phyloP scores from a whole-genome alignment of 371 early-diverging fungal species.

The Choanephora cucurbitarum region DNA sequence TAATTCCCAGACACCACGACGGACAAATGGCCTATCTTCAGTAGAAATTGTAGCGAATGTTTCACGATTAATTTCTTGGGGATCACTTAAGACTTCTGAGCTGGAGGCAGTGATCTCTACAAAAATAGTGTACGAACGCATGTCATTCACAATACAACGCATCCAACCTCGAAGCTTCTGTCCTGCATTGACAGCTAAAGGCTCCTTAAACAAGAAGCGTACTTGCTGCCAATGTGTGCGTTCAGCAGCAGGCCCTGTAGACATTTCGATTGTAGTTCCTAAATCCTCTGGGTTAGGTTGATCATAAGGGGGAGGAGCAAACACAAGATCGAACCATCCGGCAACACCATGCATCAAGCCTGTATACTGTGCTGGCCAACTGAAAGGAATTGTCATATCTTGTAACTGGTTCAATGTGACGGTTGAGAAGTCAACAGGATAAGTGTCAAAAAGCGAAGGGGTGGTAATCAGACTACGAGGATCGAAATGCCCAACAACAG shows the following conservation, averaged over 20 bases:
- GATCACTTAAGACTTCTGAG: conserved; percentile 22
- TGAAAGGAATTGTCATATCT: conserved; percentile 84
- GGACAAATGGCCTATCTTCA: conserved; percentile 39
- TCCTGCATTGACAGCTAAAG: conserved; percentile 92
- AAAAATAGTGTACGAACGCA: conserved; percentile 87
- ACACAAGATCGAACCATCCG: conserved; percentile 96
- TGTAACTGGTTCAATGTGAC: conserved; percentile 75
- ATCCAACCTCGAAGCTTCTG: conserved; percentile 86
- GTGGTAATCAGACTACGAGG: conserved; percentile 78
- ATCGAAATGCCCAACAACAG: conserved; percentile 95
- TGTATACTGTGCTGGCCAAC: conserved; percentile 83
- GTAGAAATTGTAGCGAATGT: conserved; percentile 15
- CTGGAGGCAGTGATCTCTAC: conserved; percentile 64
- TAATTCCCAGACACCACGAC: conserved; percentile 83
- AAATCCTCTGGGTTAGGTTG: conserved; percentile 14
- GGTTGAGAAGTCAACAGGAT: conserved; percentile 82
- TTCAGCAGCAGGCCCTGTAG: conserved; percentile 84
- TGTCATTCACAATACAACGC: conserved; percentile 83
- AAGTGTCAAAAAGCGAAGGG: conserved; percentile 50
- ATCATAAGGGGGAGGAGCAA: conserved; percentile 56
- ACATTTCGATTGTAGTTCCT: conserved; percentile 61
- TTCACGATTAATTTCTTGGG: conserved; percentile 16
- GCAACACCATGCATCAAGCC: conserved; percentile 94
- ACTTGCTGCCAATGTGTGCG: conserved; percentile 99
- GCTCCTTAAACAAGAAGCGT: conserved; percentile 91